phyloP scores from a whole-genome alignment of 169 alveolate species.

The Toxoplasma gondii region DNA sequence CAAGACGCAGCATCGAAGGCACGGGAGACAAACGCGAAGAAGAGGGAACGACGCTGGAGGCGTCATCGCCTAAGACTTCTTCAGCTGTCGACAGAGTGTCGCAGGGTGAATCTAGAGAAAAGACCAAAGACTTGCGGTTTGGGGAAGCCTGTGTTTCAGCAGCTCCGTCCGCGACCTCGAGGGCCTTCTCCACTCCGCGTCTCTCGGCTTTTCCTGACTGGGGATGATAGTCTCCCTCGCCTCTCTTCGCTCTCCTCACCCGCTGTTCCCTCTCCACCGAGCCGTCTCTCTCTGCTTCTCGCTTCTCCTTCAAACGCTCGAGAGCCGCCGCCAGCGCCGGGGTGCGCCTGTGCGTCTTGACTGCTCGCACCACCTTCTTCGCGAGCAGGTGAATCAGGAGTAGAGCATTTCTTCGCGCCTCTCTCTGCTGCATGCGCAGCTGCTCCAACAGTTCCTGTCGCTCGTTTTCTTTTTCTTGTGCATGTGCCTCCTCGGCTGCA shows the following conservation, averaged over 20 bases:
- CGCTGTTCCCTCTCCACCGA: background rate
- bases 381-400: background rate
- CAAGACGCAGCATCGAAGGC: too few species aligned
- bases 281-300: background rate
- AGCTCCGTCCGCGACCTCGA: background rate
- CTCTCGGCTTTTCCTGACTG: background rate
- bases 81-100: background rate
- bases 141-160: background rate
- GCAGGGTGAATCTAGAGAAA: background rate
- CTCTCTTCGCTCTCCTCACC: background rate
- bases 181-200: background rate
- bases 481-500: background rate
- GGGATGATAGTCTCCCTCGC: background rate
- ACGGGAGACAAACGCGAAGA: too few species aligned
- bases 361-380: background rate
- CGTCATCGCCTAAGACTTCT: background rate
- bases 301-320: background rate
- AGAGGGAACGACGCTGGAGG: background rate
- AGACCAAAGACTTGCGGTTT: background rate
- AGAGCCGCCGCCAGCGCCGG: background rate
- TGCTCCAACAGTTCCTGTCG: background rate
- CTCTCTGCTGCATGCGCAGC: conserved; percentile 18
- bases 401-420: background rate
- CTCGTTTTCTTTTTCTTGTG: background rate
- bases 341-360: background rate